Evolutionary conservation across 1,139 yeast genomes (phyloP).

Genomic region (Lodderomyces margitis): DNA sequence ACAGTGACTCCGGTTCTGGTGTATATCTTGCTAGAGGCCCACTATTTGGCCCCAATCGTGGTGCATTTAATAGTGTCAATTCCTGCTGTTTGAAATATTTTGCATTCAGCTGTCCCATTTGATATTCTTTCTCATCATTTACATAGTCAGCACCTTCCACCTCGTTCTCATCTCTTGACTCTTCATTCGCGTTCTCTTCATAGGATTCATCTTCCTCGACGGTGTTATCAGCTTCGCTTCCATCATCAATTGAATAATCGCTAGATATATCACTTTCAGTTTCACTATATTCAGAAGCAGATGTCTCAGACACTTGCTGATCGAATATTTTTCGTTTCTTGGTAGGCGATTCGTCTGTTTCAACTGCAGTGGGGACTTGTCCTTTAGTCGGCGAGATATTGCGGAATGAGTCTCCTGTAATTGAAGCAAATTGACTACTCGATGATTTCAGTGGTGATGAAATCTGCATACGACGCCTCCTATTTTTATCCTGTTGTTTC

Average conservation of each 20-base stretch:
- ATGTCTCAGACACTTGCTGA: not conserved
- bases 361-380: conserved; percentile 8
- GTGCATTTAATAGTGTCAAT: not conserved
- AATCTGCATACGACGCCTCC: not conserved
- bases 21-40: not conserved
- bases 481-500: not conserved
- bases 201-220: conserved; percentile 1
- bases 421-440: too few species aligned
- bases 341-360: conserved; percentile 14
- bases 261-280: conserved; percentile 1
- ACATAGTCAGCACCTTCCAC: not conserved
- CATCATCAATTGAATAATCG: not conserved
- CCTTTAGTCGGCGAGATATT: conserved; percentile 17
- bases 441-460: conserved; percentile 1
- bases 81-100: not conserved
- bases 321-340: conserved; percentile 15
- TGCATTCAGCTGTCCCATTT: not conserved
- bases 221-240: not conserved
- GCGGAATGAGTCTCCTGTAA: not conserved
- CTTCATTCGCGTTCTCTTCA: not conserved
- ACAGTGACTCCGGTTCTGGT: not conserved
- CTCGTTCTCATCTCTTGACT: not conserved
- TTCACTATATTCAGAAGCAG: conserved; percentile 1
- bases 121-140: not conserved
- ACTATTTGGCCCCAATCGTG: not conserved